Evolutionary conservation across 2,329 filamentous ascomycete species (phyloP).

Genomic region (Microcyclospora tardicrescens): DNA sequence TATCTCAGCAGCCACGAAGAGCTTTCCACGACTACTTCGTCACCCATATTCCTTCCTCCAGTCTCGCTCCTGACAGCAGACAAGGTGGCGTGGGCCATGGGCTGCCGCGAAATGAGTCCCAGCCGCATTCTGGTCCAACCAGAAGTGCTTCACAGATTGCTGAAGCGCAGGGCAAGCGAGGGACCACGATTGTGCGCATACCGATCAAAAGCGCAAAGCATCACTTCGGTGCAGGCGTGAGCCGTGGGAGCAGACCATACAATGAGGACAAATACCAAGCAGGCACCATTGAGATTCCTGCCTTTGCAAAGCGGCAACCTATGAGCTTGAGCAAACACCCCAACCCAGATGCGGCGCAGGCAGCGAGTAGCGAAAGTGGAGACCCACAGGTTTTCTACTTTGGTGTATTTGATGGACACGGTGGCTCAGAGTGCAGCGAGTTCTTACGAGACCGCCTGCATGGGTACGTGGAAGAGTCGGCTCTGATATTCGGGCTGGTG

Average conservation of each 20-base stretch:
- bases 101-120: conserved; percentile 71
- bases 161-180: conserved; percentile 41
- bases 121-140: conserved; percentile 50
- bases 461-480: conserved; percentile 74
- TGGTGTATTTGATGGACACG: conserved; percentile 91
- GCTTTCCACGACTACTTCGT: conserved; percentile 94
- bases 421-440: conserved; percentile 74
- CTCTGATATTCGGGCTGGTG: conserved; percentile 59
- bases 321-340: conserved; percentile 41
- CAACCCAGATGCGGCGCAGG: conserved; percentile 24
- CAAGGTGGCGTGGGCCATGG: conserved; percentile 59
- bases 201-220: conserved; percentile 88
- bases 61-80: conserved; percentile 63
- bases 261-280: conserved; percentile 95
- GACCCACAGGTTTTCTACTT: conserved; percentile 98
- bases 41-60: conserved; percentile 86
- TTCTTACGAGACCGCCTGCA: conserved; percentile 78
- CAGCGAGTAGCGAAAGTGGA: conserved; percentile 64
- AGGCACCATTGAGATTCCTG: conserved; percentile 82
- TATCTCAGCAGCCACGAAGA: conserved; percentile 10
- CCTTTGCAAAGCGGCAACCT: conserved; percentile 76
- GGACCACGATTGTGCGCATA: conserved; percentile 89
- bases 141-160: conserved; percentile 22
- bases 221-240: conserved; percentile 73
- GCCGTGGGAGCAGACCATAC: conserved; percentile 69